phyloP scores from a whole-genome alignment of 2,329 filamentous ascomycete species.

The Cladophialophora exuberans region DNA sequence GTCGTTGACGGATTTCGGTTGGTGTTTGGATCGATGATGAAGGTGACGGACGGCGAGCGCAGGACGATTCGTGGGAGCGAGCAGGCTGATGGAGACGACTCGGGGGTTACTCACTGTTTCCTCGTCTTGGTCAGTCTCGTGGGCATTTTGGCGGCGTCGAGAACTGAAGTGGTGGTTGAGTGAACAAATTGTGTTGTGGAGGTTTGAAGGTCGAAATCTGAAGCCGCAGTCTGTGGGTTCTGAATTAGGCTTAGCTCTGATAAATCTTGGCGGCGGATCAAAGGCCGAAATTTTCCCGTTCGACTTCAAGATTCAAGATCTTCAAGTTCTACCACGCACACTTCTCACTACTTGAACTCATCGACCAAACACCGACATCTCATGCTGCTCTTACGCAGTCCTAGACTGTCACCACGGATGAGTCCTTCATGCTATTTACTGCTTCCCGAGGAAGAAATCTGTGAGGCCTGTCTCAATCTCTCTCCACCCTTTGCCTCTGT shows the following conservation, averaged over 20 bases:
- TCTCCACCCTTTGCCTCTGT: constrained; percentile 57
- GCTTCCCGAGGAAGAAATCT: constrained; percentile 54
- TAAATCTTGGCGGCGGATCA: constrained; percentile 3
- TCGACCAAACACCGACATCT: too few relatives aligned
- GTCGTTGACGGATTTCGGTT: not conserved
- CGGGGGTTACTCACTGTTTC: constrained; percentile 47
- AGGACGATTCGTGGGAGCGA: constrained; percentile 17
- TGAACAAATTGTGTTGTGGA: not conserved
- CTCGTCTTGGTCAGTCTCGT: constrained; percentile 55
- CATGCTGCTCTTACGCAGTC: too few relatives aligned
- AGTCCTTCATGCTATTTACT: not conserved
- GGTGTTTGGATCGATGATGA: not conserved
- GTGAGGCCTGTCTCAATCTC: constrained; percentile 63
- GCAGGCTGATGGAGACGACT: not conserved
- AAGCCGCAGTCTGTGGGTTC: constrained; percentile 7
- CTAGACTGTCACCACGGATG: not conserved
- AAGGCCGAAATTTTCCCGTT: not conserved
- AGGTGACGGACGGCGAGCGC: constrained; percentile 16
- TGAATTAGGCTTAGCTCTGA: constrained; percentile 1
- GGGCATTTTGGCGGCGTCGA: constrained; percentile 52
- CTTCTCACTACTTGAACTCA: too few relatives aligned
- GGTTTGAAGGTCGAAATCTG: constrained; percentile 4
- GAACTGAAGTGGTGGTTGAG: constrained; percentile 23
- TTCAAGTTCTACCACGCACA: too few relatives aligned
- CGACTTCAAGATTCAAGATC: too few relatives aligned